Base-by-base conservation (phyloP, 2,329 filamentous ascomycete species). In the Lachnellula suecica region DNA sequence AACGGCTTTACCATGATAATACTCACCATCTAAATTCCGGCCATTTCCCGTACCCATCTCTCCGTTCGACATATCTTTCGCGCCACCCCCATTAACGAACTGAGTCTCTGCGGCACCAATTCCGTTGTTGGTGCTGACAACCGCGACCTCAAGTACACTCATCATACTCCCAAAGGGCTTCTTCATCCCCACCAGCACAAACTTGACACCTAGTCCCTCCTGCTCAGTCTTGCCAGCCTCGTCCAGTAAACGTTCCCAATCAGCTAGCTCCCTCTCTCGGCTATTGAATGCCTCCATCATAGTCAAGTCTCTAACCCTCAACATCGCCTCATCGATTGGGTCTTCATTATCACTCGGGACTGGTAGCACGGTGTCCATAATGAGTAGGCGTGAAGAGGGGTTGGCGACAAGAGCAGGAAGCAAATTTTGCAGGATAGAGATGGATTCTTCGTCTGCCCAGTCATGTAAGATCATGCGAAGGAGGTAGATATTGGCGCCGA, bases 401-500 rank as follows among this genome's bases (percentile, higher is more conserved):
- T 40, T 49, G 15, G 38, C 20, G 34, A 44, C 29, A 20, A 44
- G 37, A 31, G 47, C 29, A 13, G 22, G 5, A 37, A 43, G 17
- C 31, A 74, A 54, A 3, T 63, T 65, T 43, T 62, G 63, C 20
- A 71, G 58, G 19, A 77, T 75, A n/a, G 56, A 52, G 1, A 59
- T 51, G 0, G 67, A 62, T 11, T 73, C 63, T 2, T 65, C 65
- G 23, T 79, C 73, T 0, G 72, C 67, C 76, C 76, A 79, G 59
- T 79, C 75, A 56, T 80, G 77, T 3, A 81, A 59, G 19, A 80
- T 76, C 52, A 70, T 69, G 24, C 76, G 74, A 55, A 79, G 67
- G 37, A 79, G 67, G 57, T 78, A 80, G 11, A 73, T 65, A 20
- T 70, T 65, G 1, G 70, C 74, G 6, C 57, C 64, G 2, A 72